Base-by-base conservation (phyloP, 768 basidiomycete genomes). In the Rhodotorula babjevae region DNA sequence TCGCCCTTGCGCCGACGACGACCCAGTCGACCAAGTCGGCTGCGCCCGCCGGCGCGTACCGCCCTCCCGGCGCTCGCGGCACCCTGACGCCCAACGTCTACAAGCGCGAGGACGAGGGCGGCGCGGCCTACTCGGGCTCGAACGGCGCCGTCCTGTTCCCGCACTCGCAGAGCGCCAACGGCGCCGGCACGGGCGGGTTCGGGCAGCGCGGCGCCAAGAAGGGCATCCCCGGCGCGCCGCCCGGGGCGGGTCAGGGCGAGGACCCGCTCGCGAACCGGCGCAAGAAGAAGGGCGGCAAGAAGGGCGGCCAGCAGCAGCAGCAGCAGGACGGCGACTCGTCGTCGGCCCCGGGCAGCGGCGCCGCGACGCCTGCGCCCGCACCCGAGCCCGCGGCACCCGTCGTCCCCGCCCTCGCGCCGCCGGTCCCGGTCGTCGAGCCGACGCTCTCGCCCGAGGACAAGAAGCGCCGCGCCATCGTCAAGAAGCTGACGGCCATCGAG, bases 401-500 rank as follows among this genome's bases (percentile, higher is more conserved):
- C 40, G 58, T 7, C 9, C 27, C 44, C 3, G 36, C 36, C 25
- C 27, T 21, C 42, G 60, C 60, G 58, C 33, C 16, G 6, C 44
- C 44, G 79, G 78, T 59, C 66, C 33, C 65, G 55, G 25, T 73
- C 79, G 53, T 77, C 75, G n/a, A 81, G 82, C 47, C 63, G 29
- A 58, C 68, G 33, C 75, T 73, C 8, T 58, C 61, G 52, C 58
- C 72, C 66, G 66, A 84, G 59, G 90, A 91, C 61, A 99, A 98
- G 87, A 97, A 95, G 85, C 86, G 90, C 61, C 85, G 96, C 77
- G 97, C 96, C 80, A 79, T 99, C 81, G 91, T 87, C 80, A 99
- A 99, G 86, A 99, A 96, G 93, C 85, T 99, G 76, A 97, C 96
- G 81, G 95, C 95, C n/a, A 98, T 99, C 76, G 93, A 97, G 31